Percentiles rank a stretch among this genome's conserved stretches.
These are phyloP conservation scores for Emericellopsis cladophorae DNA, from an alignment of 2,329 filamentous ascomycete species.

Conservation along the genomic window DNA sequence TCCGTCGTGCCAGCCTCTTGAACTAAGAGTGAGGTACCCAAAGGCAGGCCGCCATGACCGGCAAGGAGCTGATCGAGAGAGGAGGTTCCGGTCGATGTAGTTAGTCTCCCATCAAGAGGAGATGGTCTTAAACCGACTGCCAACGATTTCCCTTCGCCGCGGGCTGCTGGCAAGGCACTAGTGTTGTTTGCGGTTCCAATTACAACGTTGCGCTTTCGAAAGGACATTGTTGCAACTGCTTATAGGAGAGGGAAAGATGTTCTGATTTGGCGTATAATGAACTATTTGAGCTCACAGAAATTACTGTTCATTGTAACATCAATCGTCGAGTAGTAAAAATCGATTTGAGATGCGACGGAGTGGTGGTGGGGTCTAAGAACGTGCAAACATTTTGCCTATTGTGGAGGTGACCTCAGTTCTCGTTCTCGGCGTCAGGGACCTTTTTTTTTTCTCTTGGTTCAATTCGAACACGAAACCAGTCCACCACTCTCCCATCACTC, in stretches of 20 bases:
- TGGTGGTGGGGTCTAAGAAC: no score
- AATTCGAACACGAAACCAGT: no score
- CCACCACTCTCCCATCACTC: no score
- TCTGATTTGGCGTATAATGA: no score
- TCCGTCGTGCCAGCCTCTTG: conserved; percentile 91
- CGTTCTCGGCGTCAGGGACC: no score
- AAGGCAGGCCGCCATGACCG: conserved; percentile 71
- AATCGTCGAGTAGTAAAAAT: not conserved
- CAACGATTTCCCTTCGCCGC: conserved; percentile 22
- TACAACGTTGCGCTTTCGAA: conserved; percentile 43
- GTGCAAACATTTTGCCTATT: no score
- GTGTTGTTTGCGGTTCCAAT: conserved; percentile 16
- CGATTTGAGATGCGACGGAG: no score
- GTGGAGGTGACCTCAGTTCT: no score
- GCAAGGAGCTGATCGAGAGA: conserved; percentile 78
- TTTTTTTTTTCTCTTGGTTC: no score
- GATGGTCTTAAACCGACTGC: conserved; percentile 60
- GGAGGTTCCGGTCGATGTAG: conserved; percentile 80
- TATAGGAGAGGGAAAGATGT: no score
- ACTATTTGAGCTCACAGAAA: no score
- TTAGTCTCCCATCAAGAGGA: conserved; percentile 73
- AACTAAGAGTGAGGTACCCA: conserved; percentile 70
- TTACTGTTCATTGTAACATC: no score
- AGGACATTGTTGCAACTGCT: conserved; percentile 31
- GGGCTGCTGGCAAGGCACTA: conserved; percentile 7